A percentile compares a stretch with the other conserved stretches of the same genome.
These are phyloP conservation scores for Sarocladium strictum DNA, from an alignment of 2,329 filamentous ascomycete genomes.

Conservation along the genomic window DNA sequence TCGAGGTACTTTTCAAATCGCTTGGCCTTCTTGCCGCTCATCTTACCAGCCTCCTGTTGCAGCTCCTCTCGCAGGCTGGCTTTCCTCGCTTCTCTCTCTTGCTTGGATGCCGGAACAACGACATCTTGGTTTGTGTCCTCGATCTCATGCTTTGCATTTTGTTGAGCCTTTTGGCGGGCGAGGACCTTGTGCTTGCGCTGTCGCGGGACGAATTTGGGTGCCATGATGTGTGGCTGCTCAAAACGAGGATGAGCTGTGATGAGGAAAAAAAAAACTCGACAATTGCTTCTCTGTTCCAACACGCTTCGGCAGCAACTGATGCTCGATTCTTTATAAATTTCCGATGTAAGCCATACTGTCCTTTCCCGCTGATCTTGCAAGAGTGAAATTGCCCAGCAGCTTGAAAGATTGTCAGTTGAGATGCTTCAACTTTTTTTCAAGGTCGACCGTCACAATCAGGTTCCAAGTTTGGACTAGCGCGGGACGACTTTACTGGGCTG, in stretches of 20 bases:
- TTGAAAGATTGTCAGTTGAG: neutral
- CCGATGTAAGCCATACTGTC: neutral
- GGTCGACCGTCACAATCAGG: neutral
- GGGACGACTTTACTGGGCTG: neutral
- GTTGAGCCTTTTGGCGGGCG: slow-evolving; percentile 51
- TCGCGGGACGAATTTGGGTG: slow-evolving; percentile 54
- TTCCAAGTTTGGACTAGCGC: neutral
- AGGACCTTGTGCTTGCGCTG: slow-evolving; percentile 65
- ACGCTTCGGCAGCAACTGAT: too few relatives aligned
- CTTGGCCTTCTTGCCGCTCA: slow-evolving; percentile 61
- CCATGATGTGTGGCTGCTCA: neutral
- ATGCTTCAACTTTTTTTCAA: slow-evolving; percentile 1
- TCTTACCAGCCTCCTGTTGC: slow-evolving; percentile 43
- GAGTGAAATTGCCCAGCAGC: neutral
- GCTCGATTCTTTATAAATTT: neutral
- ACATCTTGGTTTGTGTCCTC: slow-evolving; percentile 35
- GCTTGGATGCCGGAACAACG: slow-evolving; percentile 31
- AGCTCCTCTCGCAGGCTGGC: slow-evolving; percentile 33
- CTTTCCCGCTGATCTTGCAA: too few relatives aligned
- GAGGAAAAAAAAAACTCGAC: neutral
- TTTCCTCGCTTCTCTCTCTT: slow-evolving; percentile 45
- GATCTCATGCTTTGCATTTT: slow-evolving; percentile 34
- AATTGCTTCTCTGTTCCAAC: too few relatives aligned
- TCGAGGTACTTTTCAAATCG: slow-evolving; percentile 68
- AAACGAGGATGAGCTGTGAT: neutral